Evolutionary conservation across 1,139 yeast species (phyloP).

Genomic region (Saccharomyces hybrid): DNA sequence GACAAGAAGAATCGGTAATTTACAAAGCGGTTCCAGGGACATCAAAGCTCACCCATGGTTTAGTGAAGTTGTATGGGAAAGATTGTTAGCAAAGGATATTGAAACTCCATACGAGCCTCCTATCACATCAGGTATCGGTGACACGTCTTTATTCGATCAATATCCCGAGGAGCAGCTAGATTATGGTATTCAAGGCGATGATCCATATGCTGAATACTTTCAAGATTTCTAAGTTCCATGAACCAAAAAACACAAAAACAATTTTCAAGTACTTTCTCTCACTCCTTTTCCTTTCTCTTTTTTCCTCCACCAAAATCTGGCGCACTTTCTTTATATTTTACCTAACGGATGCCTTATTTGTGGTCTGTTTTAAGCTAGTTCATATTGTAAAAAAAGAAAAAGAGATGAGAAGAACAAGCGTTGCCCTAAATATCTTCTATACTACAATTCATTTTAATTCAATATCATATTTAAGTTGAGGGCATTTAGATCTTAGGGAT

Average conservation of each 20-base stretch:
- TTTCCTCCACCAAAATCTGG: background rate
- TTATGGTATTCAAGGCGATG: constrained; percentile 77
- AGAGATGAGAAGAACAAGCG: background rate
- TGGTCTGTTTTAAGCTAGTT: background rate
- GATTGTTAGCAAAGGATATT: constrained; percentile 77
- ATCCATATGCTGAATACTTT: constrained; percentile 74
- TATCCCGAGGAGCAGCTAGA: constrained; percentile 93
- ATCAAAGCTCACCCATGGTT: constrained; percentile 94
- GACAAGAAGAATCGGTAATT: constrained; percentile 83
- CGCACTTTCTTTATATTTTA: background rate
- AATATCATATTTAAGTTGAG: background rate
- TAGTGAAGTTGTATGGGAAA: constrained; percentile 93
- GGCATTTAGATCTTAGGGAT: background rate
- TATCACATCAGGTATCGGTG: constrained; percentile 93
- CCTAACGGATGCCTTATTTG: background rate
- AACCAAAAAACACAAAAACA: background rate
- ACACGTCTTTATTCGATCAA: constrained; percentile 84
- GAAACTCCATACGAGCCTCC: constrained; percentile 99
- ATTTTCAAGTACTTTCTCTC: background rate
- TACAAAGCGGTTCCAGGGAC: constrained; percentile 85
- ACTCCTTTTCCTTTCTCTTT: background rate
- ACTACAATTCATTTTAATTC: background rate
- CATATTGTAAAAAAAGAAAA: background rate
- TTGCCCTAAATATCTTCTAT: background rate
- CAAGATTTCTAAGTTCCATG: constrained; percentile 50